These are phyloP conservation scores for Ulota crispa DNA, from an alignment of 225 moss, liverwort and hornwort genomes.

Conservation along the genomic window DNA sequence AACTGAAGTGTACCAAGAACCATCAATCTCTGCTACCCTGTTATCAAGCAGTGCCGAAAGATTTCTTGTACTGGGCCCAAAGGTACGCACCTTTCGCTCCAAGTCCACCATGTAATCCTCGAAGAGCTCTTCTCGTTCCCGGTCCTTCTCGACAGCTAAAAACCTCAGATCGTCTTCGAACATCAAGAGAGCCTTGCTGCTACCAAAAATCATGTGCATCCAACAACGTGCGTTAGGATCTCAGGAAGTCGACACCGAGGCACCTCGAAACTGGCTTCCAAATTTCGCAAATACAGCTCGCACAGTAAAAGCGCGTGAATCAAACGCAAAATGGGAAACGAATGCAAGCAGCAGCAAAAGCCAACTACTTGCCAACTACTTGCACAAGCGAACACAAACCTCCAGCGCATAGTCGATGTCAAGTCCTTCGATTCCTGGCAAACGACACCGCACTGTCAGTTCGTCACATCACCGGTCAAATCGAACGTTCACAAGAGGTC, in stretches of 20 bases:
- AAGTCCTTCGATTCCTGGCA: slow-evolving; percentile 91
- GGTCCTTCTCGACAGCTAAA: slow-evolving; percentile 84
- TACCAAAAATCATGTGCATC: slow-evolving; percentile 3
- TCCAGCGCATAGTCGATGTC: slow-evolving; percentile 91
- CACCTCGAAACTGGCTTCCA: neutral
- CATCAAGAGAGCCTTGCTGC: slow-evolving; percentile 81
- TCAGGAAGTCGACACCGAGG: neutral
- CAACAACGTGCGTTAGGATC: neutral
- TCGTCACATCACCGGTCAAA: neutral
- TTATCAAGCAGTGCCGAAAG: neutral
- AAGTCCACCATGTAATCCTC: slow-evolving; percentile 96
- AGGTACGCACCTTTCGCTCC: slow-evolving; percentile 77
- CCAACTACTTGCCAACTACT: slow-evolving; percentile 1
- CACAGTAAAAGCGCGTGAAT: neutral
- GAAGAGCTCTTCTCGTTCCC: slow-evolving; percentile 94
- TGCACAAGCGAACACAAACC: slow-evolving; percentile 41
- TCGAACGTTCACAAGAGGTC: neutral
- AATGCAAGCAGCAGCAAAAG: neutral
- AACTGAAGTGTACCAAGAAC: neutral
- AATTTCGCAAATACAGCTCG: neutral
- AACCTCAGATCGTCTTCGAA: slow-evolving; percentile 91
- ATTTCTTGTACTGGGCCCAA: neutral
- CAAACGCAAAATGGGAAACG: neutral
- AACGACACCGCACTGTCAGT: neutral
- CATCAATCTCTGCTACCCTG: neutral